phyloP scores from a whole-genome alignment of 805 yeast species.

The Ogataea trehalophila region DNA sequence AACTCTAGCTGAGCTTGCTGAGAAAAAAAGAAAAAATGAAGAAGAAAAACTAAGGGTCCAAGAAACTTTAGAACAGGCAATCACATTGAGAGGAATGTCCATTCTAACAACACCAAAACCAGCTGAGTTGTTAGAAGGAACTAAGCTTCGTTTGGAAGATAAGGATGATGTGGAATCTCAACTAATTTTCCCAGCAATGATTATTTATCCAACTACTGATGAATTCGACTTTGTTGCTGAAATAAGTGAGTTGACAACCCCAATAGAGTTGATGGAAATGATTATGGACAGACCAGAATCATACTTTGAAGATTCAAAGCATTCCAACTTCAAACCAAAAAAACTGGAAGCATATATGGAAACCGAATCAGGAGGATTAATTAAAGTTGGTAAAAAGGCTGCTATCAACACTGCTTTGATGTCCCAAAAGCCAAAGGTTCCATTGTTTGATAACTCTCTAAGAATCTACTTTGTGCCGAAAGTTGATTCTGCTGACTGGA shows the following conservation, averaged over 20 bases:
- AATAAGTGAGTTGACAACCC: conserved; percentile 66
- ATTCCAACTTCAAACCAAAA: conserved; percentile 51
- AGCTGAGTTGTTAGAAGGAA: conserved; percentile 49
- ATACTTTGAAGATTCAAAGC: conserved; percentile 64
- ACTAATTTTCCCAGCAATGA: conserved; percentile 73
- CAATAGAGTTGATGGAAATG: conserved; percentile 55
- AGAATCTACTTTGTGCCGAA: conserved; percentile 79
- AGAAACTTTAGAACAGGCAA: conserved; percentile 50
- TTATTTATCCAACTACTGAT: conserved; percentile 76
- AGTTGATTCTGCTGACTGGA: conserved; percentile 58
- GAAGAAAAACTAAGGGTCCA: conserved; percentile 38
- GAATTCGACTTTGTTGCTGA: conserved; percentile 80
- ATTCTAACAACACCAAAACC: conserved; percentile 48
- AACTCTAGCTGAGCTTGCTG: conserved; percentile 23
- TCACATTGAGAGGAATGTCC: conserved; percentile 53
- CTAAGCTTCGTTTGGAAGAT: conserved; percentile 56
- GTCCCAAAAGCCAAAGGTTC: conserved; percentile 59
- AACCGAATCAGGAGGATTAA: conserved; percentile 76
- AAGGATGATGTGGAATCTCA: conserved; percentile 68
- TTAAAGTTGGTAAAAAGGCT: conserved; percentile 77
- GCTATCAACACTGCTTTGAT: conserved; percentile 60
- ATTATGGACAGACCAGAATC: conserved; percentile 62
- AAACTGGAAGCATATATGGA: conserved; percentile 75
- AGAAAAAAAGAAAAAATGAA: conserved; percentile 30
- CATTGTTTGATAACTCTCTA: conserved; percentile 69